Conservation (phyloP, 1,139 yeast species). For the Yamadazyma siamensis region DNA sequence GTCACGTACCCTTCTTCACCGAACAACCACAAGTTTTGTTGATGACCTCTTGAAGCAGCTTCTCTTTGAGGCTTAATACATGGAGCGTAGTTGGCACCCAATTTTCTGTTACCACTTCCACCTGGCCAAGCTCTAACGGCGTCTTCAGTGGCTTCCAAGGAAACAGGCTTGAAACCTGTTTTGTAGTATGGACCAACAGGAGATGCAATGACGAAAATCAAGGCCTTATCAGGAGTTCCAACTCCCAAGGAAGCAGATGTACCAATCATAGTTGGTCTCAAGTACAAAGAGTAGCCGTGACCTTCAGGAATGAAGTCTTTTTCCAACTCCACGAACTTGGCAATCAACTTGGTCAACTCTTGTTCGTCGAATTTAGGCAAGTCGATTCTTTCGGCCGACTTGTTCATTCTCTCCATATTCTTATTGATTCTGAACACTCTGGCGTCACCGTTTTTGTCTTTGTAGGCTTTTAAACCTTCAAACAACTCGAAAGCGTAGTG, state of each 20-base stretch:
- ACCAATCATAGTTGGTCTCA: slow-evolving; percentile 94
- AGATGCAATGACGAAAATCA: slow-evolving; percentile 80
- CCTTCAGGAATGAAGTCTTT: slow-evolving; percentile 76
- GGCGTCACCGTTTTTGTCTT: slow-evolving; percentile 61
- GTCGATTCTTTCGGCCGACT: slow-evolving; percentile 81
- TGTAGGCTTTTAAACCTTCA: slow-evolving; percentile 95
- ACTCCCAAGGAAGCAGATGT: slow-evolving; percentile 87
- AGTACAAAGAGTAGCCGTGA: slow-evolving; percentile 84
- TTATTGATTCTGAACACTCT: slow-evolving; percentile 87
- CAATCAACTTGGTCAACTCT: slow-evolving; percentile 70
- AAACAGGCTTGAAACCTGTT: slow-evolving; percentile 92
- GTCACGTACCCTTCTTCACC: slow-evolving; percentile 88
- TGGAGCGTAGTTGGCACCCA: slow-evolving; percentile 98
- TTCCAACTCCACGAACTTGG: slow-evolving; percentile 71
- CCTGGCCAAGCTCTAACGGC: slow-evolving; percentile 99
- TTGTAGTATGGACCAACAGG: slow-evolving; percentile 94
- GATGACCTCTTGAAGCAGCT: slow-evolving; percentile 88
- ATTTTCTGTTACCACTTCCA: slow-evolving; percentile 92
- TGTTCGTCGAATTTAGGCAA: slow-evolving; percentile 81
- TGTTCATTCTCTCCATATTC: slow-evolving; percentile 90
- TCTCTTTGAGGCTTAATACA: slow-evolving; percentile 83
- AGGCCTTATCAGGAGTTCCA: slow-evolving; percentile 72
- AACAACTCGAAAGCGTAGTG: slow-evolving; percentile 95
- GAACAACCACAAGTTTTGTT: slow-evolving; percentile 94
- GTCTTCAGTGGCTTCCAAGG: slow-evolving; percentile 88